Evolutionary conservation across 108 stramenopile species (phyloP), one percentile per base, ranked within the genome.

Genomic region (Cylindrotheca closterium): DNA sequence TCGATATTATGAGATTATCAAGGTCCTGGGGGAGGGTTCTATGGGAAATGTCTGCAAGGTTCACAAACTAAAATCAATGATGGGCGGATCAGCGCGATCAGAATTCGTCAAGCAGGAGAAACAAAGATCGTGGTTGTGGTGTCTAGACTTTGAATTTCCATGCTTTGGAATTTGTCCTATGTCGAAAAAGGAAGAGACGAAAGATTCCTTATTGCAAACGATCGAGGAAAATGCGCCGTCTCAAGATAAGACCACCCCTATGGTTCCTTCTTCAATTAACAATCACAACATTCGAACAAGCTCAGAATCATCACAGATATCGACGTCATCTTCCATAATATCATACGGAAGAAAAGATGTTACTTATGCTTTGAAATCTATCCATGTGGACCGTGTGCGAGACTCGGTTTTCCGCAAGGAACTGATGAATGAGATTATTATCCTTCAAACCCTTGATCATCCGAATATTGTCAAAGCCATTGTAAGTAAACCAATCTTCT

Each of bases 391-490:
- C 54, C 69, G 80, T 2, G 77, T 78, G 8, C 58, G 29, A 12
- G 68, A 84, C 60, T 12, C 29, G 2, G 52, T 54, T 21, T 81
- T 71, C 53, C 51, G 77, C 4, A 55, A 63, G 23, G 80, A 77
- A 53, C 58, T 85, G 55, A 70, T 82, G 62, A 97, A 95, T 65
- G 96, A 97, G 68, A 88, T 91, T 53, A 64, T 74, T 34, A 84
- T 96, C 30, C 73, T 96, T 23, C 81, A 79, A 55, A 58, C 63
- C 24, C 60, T 96, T 27, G 92, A 94, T 66, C 92, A 96, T 71
- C 92, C 95, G 15, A 83, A 96, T 63, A 96, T 96, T 64, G 86
- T 89, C 46, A 78, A 80, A 30, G 64, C 77, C 21, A 73, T 89
- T 55, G 37, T 42, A 42, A 42, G 37, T 42, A 42, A 15, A 10